Base-by-base conservation (phyloP, 2,329 filamentous ascomycete genomes). In the Boeremia lycopersici region DNA sequence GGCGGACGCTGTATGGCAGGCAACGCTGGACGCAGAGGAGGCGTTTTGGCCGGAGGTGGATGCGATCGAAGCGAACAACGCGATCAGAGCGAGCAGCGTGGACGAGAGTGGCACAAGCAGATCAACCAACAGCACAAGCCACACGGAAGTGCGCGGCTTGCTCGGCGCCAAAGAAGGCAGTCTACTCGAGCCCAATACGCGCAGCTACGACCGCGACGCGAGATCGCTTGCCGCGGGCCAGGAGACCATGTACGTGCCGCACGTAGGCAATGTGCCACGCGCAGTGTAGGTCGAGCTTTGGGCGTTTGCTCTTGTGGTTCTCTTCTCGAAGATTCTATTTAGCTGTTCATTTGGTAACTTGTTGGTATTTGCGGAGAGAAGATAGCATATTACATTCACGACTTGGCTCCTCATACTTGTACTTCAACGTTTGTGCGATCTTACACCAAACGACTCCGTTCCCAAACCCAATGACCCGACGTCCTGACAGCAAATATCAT, bases 21-120 rank as follows among this genome's bases (percentile, higher is more conserved):
- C 63, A 8, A 52, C 72, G 30, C 41, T 74, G 25, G 69, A 71
- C 53, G 69, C 70, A 11, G 71, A 74, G 53, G 71, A 69, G 51
- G 65, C 60, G 3, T 74, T 74, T 35, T 74, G 71, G 71, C 70
- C 70, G 3, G 46, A 61, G 28, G 60, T 69, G 12, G 53, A 48
- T 11, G 53, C 34, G 1, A 25, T 25, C 17, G 25, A 15, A 6
- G 17, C 25, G 9, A 23, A 36, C 11, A 28, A 10, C 11, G 29
- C n/a, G 13, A 51, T 11, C 13, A 31, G 33, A 8, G 6, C 25
- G 6, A 36, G 28, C n/a, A 30, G 26, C 10, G 28, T 23, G 6
- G 48, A 43, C 3, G 25, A 19, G 4, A 13, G 30, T 31, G 6
- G 30, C 19, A 23, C 19, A 23, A 23, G 19, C 19, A 23, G 19